Evolutionary conservation across 306 rosid genomes (phyloP), one percentile per base, ranked within the genome.

Genomic region (Castanopsis chinensis): DNA sequence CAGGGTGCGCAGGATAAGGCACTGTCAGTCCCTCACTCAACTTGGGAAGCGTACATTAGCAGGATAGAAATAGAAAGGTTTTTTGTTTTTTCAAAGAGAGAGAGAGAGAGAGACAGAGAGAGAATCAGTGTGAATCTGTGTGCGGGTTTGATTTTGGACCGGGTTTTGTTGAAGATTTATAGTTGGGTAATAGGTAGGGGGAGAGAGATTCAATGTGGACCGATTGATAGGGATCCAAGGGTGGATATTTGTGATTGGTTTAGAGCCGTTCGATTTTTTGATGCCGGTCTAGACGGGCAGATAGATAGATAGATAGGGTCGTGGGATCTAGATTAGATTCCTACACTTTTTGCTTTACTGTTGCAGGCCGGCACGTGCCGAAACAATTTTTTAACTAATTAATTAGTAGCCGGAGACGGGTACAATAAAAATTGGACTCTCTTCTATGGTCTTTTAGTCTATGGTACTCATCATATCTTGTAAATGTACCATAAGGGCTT

Each of bases 301-400:
- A 41, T 41, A 18, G 35, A 14, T 61, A 2, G 35, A 14, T 61
- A 2, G 85, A 78, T 85, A 41, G 58, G 87, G 88, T 90, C 92
- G 85, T 88, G 80, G 76, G 91, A 88, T 92, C 82, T 41, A 7
- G 12, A 8, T 41, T 52, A 77, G 76, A 84, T 82, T 84, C 86
- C 61, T 68, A 63, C 83, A 65, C 87, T 86, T 85, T 88, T 85
- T 75, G 68, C 89, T 86, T 90, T 76, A 77, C 61, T 82, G 83
- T 86, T 76, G 52, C 87, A 70, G 89, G 79, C 76, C 84, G 91
- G 93, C 97, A 92, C 94, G 97, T 92, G 98, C 91, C 79, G 71
- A 73, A 58, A 71, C 54, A 56, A 1, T 68, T 35, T 52, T n/a
- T 0, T 37, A 49, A 59, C 76, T 57, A n/a, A 72, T 41, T 41